These are phyloP conservation scores for Backusella westeae DNA, from an alignment of 192 early-diverging fungal genomes.

Conservation along the genomic window DNA sequence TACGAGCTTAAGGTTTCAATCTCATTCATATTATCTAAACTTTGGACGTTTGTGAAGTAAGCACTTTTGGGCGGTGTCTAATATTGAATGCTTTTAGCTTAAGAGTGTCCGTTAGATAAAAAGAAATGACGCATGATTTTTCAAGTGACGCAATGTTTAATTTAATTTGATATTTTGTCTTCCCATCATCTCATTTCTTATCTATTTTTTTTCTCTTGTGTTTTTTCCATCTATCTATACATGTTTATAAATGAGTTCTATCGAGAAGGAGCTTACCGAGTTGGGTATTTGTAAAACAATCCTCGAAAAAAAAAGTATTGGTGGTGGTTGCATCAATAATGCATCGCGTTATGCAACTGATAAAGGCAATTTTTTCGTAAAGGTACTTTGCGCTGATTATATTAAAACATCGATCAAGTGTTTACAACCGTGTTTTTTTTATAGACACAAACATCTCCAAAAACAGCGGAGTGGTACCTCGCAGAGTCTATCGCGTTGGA, in stretches of 20 bases:
- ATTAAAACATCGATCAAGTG: not conserved
- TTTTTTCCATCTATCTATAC: not conserved
- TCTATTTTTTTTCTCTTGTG: not conserved
- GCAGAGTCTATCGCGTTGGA: conserved; percentile 3
- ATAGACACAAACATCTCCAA: not conserved
- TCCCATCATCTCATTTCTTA: not conserved
- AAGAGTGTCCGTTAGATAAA: not conserved
- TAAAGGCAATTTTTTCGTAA: conserved; percentile 6
- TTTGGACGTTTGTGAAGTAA: too few species aligned
- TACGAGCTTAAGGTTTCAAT: too few species aligned
- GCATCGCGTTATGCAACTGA: not conserved
- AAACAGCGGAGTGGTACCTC: not conserved
- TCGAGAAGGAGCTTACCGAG: not conserved
- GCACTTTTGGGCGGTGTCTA: too few species aligned
- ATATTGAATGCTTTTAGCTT: too few species aligned
- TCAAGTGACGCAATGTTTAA: not conserved
- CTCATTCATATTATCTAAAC: too few species aligned
- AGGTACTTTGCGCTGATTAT: not conserved
- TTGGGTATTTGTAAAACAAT: not conserved
- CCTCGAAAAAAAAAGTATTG: not conserved
- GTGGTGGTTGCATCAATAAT: not conserved
- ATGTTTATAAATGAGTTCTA: not conserved
- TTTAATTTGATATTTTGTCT: not conserved
- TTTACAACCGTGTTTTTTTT: not conserved
- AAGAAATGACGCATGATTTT: not conserved